A percentile compares a stretch with the other conserved stretches of the same genome.
These are phyloP conservation scores for Aspergillus clavatus DNA, from an alignment of 2,329 filamentous ascomycete species.

Conservation along the genomic window DNA sequence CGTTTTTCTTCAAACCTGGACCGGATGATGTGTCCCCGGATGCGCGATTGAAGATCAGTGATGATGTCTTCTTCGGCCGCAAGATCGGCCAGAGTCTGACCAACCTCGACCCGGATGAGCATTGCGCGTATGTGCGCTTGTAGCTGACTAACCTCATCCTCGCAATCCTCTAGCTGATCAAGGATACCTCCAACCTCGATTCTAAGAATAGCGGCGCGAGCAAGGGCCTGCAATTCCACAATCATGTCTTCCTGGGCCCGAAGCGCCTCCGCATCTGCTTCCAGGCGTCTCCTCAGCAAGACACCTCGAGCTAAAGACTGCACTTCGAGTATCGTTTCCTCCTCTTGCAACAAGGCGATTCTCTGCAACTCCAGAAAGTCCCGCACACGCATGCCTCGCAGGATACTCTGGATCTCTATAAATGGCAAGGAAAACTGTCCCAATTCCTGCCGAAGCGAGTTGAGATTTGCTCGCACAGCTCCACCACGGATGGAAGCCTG, in stretches of 20 bases:
- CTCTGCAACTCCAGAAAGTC: slow-evolving; percentile 27
- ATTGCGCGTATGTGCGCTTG: slow-evolving; percentile 76
- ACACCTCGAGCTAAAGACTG: slow-evolving; percentile 50
- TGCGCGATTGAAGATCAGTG: slow-evolving; percentile 67
- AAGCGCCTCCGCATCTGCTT: slow-evolving; percentile 28
- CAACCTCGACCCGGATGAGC: slow-evolving; percentile 69
- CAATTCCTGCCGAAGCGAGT: slow-evolving; percentile 27
- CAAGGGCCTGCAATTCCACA: slow-evolving; percentile 36
- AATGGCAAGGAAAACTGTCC: slow-evolving; percentile 24
- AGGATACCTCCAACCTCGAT: slow-evolving; percentile 51
- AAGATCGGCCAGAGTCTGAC: slow-evolving; percentile 67
- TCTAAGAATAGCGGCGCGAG: slow-evolving; percentile 38
- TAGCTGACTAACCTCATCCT: slow-evolving; percentile 61
- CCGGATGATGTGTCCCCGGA: slow-evolving; percentile 69
- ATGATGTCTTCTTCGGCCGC: slow-evolving; percentile 79
- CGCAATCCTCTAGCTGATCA: slow-evolving; percentile 64
- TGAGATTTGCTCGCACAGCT: slow-evolving; percentile 23
- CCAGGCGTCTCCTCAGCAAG: slow-evolving; percentile 30
- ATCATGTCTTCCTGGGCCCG: slow-evolving; percentile 28
- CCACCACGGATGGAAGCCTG: slow-evolving; percentile 45
- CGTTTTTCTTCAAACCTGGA: slow-evolving; percentile 76
- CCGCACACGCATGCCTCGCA: slow-evolving; percentile 31
- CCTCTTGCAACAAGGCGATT: slow-evolving; percentile 42
- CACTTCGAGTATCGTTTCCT: slow-evolving; percentile 42
- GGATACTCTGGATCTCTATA: slow-evolving; percentile 30